These are phyloP conservation scores for Salvia miltiorrhiza DNA, from an alignment of 257 asterid genomes.

Conservation along the genomic window DNA sequence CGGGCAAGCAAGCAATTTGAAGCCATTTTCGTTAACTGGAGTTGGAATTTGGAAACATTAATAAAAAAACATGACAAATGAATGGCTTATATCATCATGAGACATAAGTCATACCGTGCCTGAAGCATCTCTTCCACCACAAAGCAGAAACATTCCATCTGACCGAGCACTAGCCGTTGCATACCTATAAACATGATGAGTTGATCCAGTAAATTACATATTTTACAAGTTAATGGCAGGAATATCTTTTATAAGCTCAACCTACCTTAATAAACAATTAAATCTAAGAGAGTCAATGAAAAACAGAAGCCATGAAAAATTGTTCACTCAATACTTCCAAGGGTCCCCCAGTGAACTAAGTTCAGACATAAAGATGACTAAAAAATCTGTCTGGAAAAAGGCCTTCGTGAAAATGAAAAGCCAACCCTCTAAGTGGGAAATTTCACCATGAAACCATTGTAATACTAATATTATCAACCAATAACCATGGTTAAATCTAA, in stretches of 20 bases:
- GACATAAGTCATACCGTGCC: constrained; percentile 62
- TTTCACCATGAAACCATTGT: not conserved
- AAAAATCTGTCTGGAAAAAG: not conserved
- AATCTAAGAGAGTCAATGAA: constrained; percentile 6
- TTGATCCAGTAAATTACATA: constrained; percentile 3
- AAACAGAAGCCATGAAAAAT: constrained; percentile 18
- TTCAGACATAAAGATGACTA: constrained; percentile 8
- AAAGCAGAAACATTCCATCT: constrained; percentile 98
- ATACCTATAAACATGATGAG: constrained; percentile 60
- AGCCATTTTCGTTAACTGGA: constrained; percentile 2
- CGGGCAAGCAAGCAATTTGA: constrained; percentile 16
- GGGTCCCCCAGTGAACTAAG: not conserved
- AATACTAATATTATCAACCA: not conserved
- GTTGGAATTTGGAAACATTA: no score
- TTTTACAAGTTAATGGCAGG: not conserved
- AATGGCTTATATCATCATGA: constrained; percentile 17
- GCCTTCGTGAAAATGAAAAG: not conserved
- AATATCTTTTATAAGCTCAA: not conserved
- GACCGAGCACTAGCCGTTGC: constrained; percentile 99
- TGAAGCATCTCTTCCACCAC: constrained; percentile 98
- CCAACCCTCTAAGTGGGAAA: not conserved
- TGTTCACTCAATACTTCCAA: not conserved
- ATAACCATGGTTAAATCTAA: not conserved
- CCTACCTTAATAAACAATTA: not conserved
- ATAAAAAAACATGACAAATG: not conserved